A percentile compares a stretch with the other conserved stretches of the same genome.
phyloP scores from a whole-genome alignment of 176 grass and related monocot genomes.

The Oryza coarctata region DNA sequence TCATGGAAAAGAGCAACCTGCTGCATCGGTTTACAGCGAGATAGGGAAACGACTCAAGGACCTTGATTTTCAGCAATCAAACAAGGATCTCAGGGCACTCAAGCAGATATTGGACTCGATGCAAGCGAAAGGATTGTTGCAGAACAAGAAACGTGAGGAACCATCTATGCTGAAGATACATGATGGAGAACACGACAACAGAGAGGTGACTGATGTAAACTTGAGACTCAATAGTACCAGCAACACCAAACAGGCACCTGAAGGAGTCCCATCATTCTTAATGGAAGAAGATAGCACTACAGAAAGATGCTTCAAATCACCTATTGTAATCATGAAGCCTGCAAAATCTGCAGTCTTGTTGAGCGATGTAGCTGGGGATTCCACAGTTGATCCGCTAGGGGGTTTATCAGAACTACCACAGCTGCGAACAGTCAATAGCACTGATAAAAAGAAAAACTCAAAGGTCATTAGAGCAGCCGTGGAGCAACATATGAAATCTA shows the following conservation, averaged over 20 bases:
- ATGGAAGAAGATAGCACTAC: conserved; percentile 36
- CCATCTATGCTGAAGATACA: conserved; percentile 39
- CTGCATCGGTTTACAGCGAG: conserved; percentile 75
- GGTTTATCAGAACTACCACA: conserved; percentile 48
- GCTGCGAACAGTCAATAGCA: conserved; percentile 41
- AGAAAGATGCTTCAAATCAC: conserved; percentile 59
- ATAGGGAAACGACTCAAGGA: conserved; percentile 91
- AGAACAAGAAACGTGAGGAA: conserved; percentile 59
- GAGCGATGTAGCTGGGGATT: conserved; percentile 23
- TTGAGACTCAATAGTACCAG: conserved; percentile 23
- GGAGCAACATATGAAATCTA: conserved; percentile 52
- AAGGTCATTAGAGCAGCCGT: conserved; percentile 24
- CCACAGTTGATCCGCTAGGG: conserved; percentile 44
- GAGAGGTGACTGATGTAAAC: conserved; percentile 26
- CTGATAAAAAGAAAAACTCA: conserved; percentile 53
- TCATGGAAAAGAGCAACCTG: conserved; percentile 52
- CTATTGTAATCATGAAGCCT: conserved; percentile 97
- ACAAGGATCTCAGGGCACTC: conserved; percentile 82
- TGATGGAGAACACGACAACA: conserved; percentile 27
- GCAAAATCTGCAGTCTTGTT: conserved; percentile 55
- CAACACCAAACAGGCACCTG: conserved; percentile 17
- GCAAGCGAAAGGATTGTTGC: conserved; percentile 88
- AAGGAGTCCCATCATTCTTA: not conserved
- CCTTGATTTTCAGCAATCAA: conserved; percentile 82
- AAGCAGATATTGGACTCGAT: conserved; percentile 85